These are phyloP conservation scores for Xylariaceae sp. DNA, from an alignment of 2,329 filamentous ascomycete genomes.

Conservation along the genomic window DNA sequence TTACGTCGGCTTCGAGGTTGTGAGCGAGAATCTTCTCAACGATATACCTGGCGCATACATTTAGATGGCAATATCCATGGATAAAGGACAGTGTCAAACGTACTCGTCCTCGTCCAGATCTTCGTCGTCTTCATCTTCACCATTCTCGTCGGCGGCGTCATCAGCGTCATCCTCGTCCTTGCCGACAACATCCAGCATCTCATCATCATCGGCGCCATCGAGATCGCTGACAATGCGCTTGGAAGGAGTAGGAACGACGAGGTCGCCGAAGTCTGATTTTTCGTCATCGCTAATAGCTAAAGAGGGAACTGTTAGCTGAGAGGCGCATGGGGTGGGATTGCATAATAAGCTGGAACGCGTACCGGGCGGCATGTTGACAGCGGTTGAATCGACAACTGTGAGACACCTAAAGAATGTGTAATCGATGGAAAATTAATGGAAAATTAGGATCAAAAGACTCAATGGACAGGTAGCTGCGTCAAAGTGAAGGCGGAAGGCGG, in stretches of 20 bases:
- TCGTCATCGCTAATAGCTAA: conserved; percentile 42
- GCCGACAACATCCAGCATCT: conserved; percentile 19
- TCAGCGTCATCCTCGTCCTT: conserved; percentile 17
- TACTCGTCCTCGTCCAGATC: conserved; percentile 30
- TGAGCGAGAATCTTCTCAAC: conserved; percentile 72
- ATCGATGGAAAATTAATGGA: no score
- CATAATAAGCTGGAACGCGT: conserved; percentile 7
- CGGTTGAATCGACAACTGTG: no score
- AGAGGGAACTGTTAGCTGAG: conserved; percentile 10
- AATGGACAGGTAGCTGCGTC: no score
- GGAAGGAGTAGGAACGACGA: conserved; percentile 13
- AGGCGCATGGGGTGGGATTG: not conserved
- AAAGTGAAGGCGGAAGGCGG: no score
- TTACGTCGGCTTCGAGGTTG: conserved; percentile 53
- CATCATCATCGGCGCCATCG: conserved; percentile 25
- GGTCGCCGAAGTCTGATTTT: conserved; percentile 32
- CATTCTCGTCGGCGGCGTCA: conserved; percentile 17
- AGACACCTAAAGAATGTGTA: not conserved
- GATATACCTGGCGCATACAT: conserved; percentile 56
- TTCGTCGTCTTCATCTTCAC: conserved; percentile 30
- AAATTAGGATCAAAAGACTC: no score
- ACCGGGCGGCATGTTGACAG: conserved; percentile 20
- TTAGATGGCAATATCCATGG: no score
- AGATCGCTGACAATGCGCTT: conserved; percentile 17
- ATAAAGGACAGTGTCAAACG: not conserved